Evolutionary conservation across 2,329 filamentous ascomycete genomes (phyloP).

Genomic region (Penicillium sp.): DNA sequence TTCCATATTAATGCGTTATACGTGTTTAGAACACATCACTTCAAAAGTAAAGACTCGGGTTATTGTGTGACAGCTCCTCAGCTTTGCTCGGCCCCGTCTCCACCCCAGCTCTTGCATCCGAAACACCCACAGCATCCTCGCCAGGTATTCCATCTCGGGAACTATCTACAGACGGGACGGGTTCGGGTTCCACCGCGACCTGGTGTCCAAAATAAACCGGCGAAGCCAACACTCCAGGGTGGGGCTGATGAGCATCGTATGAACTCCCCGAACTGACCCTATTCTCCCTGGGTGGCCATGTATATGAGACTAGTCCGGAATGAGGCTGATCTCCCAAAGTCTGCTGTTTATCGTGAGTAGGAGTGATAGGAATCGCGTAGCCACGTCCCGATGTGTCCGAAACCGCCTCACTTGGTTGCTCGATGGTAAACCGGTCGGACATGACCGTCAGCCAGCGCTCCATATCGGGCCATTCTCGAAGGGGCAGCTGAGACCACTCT

Average conservation of each 20-base stretch:
- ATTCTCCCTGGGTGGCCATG: slow-evolving; percentile 9
- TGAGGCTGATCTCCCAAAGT: slow-evolving; percentile 1
- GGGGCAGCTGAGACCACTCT: slow-evolving; percentile 23
- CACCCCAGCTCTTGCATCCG: slow-evolving; percentile 1
- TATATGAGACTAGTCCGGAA: background rate
- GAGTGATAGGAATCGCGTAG: slow-evolving; percentile 3
- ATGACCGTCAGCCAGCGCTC: slow-evolving; percentile 19
- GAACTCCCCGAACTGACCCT: slow-evolving; percentile 1
- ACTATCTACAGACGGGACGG: slow-evolving; percentile 8
- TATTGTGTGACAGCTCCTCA: slow-evolving; percentile 20
- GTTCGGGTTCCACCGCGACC: slow-evolving; percentile 5
- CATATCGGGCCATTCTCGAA: slow-evolving; percentile 20
- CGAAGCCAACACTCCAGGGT: slow-evolving; percentile 7
- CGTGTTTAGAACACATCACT: background rate
- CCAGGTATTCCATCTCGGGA: background rate
- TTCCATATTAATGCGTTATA: background rate
- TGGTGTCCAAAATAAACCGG: slow-evolving; percentile 9
- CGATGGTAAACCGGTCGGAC: slow-evolving; percentile 18
- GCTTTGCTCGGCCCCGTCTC: slow-evolving; percentile 9
- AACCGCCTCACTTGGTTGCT: background rate
- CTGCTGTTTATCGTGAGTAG: background rate
- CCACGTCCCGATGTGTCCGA: background rate
- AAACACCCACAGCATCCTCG: slow-evolving; percentile 1
- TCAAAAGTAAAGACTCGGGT: slow-evolving; percentile 25
- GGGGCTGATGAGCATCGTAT: slow-evolving; percentile 9